Percentiles rank a stretch among this genome's conserved stretches.
Evolutionary conservation across 345 rosid species (phyloP).

Genomic region (Camelina sativa): DNA sequence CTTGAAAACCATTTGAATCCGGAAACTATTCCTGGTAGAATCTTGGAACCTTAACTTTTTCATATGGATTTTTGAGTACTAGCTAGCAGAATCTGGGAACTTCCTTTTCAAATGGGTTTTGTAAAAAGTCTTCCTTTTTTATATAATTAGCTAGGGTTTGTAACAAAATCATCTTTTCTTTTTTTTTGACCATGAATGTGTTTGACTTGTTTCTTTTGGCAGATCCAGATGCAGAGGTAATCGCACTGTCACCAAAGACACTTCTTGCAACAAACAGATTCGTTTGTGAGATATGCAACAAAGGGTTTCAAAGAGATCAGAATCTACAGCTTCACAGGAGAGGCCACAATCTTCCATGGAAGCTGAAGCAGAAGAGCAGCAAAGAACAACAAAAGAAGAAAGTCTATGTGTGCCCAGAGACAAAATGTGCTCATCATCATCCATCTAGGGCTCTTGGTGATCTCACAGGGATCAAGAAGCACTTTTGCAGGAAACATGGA

Average conservation of each 20-base stretch:
- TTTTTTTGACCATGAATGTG: background rate
- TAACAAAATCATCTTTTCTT: slow-evolving; percentile 17
- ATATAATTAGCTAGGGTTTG: background rate
- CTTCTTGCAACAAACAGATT: slow-evolving; percentile 87
- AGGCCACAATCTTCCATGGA: slow-evolving; percentile 98
- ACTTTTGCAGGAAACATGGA: slow-evolving; percentile 49
- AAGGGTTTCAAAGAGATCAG: slow-evolving; percentile 95
- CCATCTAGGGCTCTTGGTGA: slow-evolving; percentile 54
- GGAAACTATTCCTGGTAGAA: background rate
- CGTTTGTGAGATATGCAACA: slow-evolving; percentile 93
- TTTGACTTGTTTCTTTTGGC: slow-evolving; percentile 28
- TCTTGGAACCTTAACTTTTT: slow-evolving; percentile 1
- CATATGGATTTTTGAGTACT: background rate
- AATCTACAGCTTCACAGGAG: slow-evolving; percentile 94
- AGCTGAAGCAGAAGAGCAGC: slow-evolving; percentile 74
- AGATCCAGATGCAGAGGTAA: slow-evolving; percentile 96
- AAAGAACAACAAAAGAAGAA: slow-evolving; percentile 53
- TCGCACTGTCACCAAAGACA: slow-evolving; percentile 85
- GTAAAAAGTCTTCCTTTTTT: too few relatives aligned
- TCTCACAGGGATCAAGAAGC: slow-evolving; percentile 52
- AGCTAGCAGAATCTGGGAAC: slow-evolving; percentile 24
- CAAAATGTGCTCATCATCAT: slow-evolving; percentile 47
- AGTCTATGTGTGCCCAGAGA: slow-evolving; percentile 48
- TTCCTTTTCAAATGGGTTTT: background rate
- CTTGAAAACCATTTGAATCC: slow-evolving; percentile 3